A percentile compares a stretch with the other conserved stretches of the same genome.
phyloP scores from a whole-genome alignment of 2,329 filamentous ascomycete species.

The Chaetomiaceae sp. region DNA sequence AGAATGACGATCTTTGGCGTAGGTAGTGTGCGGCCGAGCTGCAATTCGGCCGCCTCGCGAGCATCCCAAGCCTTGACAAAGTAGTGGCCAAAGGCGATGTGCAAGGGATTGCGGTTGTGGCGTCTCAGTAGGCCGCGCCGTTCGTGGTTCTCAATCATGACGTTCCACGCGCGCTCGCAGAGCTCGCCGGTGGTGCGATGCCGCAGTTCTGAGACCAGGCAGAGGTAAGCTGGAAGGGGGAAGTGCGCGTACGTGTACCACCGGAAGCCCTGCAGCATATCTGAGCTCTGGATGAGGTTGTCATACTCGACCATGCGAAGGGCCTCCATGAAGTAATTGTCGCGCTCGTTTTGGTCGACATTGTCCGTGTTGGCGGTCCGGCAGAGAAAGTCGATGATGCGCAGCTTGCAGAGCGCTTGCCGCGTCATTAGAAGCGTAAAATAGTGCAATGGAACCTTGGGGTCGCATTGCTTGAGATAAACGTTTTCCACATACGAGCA shows the following conservation, averaged over 20 bases:
- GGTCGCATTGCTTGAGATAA: constrained; percentile 54
- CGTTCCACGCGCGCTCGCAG: constrained; percentile 56
- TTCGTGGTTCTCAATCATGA: constrained; percentile 52
- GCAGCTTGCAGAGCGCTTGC: constrained; percentile 53
- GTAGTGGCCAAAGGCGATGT: constrained; percentile 52
- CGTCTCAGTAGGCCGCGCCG: constrained; percentile 44
- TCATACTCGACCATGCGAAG: constrained; percentile 58
- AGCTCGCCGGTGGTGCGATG: constrained; percentile 49
- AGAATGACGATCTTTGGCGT: constrained; percentile 46
- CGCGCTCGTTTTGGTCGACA: constrained; percentile 44
- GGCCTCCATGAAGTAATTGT: constrained; percentile 50
- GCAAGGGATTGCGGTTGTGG: constrained; percentile 52
- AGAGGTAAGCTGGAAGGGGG: constrained; percentile 59
- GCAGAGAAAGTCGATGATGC: constrained; percentile 50
- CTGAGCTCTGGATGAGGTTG: constrained; percentile 49
- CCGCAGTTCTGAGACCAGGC: constrained; percentile 53
- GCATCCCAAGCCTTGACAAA: constrained; percentile 62
- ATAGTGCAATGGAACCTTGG: constrained; percentile 55
- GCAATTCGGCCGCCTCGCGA: constrained; percentile 45
- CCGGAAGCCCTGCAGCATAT: constrained; percentile 48
- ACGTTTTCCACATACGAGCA: constrained; percentile 52
- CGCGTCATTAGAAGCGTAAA: constrained; percentile 57
- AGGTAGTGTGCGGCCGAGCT: constrained; percentile 40
- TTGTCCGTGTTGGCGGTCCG: constrained; percentile 37
- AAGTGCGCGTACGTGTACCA: constrained; percentile 60